Conservation (phyloP, 106 monocot species). For the Agapanthus africanus region DNA sequence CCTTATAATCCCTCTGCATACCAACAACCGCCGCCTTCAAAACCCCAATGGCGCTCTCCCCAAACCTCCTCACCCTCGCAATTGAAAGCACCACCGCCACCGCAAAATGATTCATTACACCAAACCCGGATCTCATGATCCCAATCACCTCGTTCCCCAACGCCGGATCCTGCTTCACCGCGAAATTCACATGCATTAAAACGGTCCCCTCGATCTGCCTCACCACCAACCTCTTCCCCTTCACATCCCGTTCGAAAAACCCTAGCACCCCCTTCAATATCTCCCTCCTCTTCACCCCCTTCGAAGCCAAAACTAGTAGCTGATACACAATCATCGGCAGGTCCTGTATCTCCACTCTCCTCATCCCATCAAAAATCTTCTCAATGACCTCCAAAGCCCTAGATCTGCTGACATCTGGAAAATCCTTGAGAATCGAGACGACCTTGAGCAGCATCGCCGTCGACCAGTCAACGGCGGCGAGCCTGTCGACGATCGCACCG, state of each 20-base stretch:
- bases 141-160: constrained; percentile 62
- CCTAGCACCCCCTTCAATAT: constrained; percentile 50
- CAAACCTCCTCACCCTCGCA: constrained; percentile 65
- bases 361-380: constrained; percentile 52
- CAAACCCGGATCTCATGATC: constrained; percentile 23
- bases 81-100: constrained; percentile 64
- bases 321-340: constrained; percentile 81
- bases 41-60: constrained; percentile 40
- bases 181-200: constrained; percentile 88
- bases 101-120: constrained; percentile 58
- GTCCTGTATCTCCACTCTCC: constrained; percentile 65
- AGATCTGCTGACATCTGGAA: constrained; percentile 19
- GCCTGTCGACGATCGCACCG: constrained; percentile 15
- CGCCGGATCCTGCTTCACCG: constrained; percentile 86
- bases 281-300: constrained; percentile 34
- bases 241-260: constrained; percentile 53
- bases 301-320: constrained; percentile 71
- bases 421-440: constrained; percentile 48
- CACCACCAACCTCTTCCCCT: constrained; percentile 39
- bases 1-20: constrained; percentile 35
- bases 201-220: constrained; percentile 82
- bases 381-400: constrained; percentile 38
- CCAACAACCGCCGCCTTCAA: constrained; percentile 34
- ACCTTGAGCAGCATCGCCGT: constrained; percentile 55
- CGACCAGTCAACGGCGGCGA: constrained; percentile 50